These are phyloP conservation scores for Endoconidiophora polonica DNA, from an alignment of 2,329 filamentous ascomycete genomes.

Conservation along the genomic window DNA sequence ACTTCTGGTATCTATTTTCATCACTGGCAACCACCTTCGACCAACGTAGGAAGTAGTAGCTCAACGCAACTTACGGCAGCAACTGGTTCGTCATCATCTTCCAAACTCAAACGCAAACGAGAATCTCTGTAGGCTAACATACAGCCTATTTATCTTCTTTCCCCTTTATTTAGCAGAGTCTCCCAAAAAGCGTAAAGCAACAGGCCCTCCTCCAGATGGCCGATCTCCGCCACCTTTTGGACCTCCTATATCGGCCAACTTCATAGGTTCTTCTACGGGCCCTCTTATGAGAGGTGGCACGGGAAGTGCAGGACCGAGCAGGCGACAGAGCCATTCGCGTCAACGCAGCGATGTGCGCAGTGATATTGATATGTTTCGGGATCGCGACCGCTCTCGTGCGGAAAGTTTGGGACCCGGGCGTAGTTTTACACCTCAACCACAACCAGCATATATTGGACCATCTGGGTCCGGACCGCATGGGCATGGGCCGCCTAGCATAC, in stretches of 20 bases:
- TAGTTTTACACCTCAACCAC: constrained; percentile 4
- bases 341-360: constrained; percentile 41
- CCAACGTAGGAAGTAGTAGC: constrained; percentile 32
- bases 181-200: constrained; percentile 72
- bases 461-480: neutral
- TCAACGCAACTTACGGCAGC: constrained; percentile 55
- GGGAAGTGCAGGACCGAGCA: constrained; percentile 14
- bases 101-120: constrained; percentile 26
- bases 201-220: constrained; percentile 31
- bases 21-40: constrained; percentile 73
- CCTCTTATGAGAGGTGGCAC: too few species aligned
- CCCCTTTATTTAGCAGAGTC: constrained; percentile 38
- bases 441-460: neutral
- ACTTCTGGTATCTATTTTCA: constrained; percentile 62
- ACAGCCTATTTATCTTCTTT: neutral
- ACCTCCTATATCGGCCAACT: constrained; percentile 22
- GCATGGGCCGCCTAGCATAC: too few species aligned
- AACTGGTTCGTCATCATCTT: constrained; percentile 45
- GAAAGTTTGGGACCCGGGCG: neutral
- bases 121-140: constrained; percentile 19
- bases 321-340: constrained; percentile 43
- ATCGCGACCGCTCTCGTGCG: neutral
- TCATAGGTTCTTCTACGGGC: too few species aligned
- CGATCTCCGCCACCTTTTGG: constrained; percentile 15
- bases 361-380: neutral